phyloP scores from a whole-genome alignment of 306 rosid species.

The Ammopiptanthus mongolicus region DNA sequence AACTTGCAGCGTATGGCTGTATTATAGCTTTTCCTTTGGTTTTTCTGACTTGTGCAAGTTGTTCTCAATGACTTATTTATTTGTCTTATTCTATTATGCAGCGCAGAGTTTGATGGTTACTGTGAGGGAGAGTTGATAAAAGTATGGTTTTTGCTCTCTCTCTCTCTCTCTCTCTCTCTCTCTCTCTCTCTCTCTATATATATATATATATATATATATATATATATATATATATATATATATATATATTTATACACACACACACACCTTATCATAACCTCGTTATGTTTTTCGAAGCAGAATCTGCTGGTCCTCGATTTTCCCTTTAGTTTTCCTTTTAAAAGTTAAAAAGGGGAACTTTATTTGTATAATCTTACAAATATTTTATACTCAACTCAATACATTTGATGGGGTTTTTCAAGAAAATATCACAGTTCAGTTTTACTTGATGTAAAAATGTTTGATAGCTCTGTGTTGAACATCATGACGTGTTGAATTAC shows the following conservation, averaged over 20 bases:
- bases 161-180: not conserved
- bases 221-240: no score
- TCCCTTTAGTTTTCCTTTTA: not conserved
- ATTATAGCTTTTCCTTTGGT: not conserved
- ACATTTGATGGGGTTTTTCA: not conserved
- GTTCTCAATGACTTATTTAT: slow-evolving; percentile 11
- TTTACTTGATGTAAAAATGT: not conserved
- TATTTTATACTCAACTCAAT: not conserved
- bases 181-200: not conserved
- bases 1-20: slow-evolving; percentile 62
- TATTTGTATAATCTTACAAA: not conserved
- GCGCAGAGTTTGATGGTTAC: slow-evolving; percentile 82
- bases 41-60: not conserved
- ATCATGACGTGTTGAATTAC: not conserved
- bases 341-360: not conserved
- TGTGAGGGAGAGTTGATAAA: slow-evolving; percentile 77
- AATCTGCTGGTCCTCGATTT: not conserved
- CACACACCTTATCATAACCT: not conserved
- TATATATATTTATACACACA: no score
- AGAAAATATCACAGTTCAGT: not conserved
- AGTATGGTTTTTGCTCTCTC: slow-evolving; percentile 32
- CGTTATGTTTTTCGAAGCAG: not conserved
- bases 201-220: no score
- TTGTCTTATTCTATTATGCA: slow-evolving; percentile 35
- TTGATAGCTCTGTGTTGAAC: slow-evolving; percentile 2